Percentiles rank a stretch among this genome's conserved stretches.
Evolutionary conservation across 2,329 filamentous ascomycete genomes (phyloP).

Genomic region (Diaporthe longicolla): DNA sequence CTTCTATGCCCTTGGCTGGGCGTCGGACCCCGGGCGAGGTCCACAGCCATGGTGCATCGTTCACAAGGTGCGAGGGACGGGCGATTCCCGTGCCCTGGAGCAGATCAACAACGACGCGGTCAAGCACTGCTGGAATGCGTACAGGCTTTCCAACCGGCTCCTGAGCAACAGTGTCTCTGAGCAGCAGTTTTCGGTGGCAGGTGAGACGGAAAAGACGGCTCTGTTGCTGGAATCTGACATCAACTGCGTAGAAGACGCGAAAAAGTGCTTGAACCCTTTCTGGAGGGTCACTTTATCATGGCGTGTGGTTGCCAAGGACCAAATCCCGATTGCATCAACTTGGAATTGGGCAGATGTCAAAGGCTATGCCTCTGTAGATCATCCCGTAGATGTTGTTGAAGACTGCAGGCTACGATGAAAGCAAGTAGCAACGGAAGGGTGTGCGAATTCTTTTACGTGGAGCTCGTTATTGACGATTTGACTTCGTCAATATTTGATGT

Average conservation of each 20-base stretch:
- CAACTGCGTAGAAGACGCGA: not conserved
- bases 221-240: constrained; percentile 9
- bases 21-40: not conserved
- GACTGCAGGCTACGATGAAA: not conserved
- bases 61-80: constrained; percentile 22
- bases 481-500: too few species aligned
- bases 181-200: constrained; percentile 10
- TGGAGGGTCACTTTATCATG: constrained; percentile 26
- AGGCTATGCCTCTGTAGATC: not conserved
- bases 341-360: constrained; percentile 7
- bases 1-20: constrained; percentile 36
- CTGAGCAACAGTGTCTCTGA: not conserved
- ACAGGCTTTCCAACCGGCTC: constrained; percentile 23
- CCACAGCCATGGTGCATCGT: constrained; percentile 15
- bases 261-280: constrained; percentile 3
- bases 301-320: not conserved
- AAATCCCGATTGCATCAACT: not conserved
- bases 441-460: too few species aligned
- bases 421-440: not conserved
- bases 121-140: constrained; percentile 29
- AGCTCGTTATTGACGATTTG: too few species aligned
- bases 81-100: constrained; percentile 24
- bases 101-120: constrained; percentile 36
- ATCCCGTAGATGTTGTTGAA: not conserved
- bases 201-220: not conserved